Evolutionary conservation across 129 eudicot genomes (phyloP), one percentile per base, ranked within the genome.

Genomic region (Chrysanthemum makinoi): DNA sequence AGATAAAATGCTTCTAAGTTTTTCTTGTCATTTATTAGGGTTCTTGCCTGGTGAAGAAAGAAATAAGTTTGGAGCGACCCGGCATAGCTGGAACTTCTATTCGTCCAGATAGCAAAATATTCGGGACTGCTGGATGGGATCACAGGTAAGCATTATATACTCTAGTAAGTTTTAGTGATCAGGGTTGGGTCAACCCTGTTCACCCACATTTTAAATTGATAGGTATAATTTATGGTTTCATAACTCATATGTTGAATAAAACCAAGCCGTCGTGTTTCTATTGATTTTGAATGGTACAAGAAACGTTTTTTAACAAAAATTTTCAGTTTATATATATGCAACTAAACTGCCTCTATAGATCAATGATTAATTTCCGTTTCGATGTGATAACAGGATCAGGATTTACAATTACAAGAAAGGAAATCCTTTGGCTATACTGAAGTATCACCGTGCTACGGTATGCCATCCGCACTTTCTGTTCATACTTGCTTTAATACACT

Each of bases 121-220:
- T 77, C 20, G 98, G 87, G 49, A 83, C 95, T 28, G 95, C 91
- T 78, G 98, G 98, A 47, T 93, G 98, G 98, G 96, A 93, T 80
- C 96, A 86, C 72, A 73, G 96, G 91, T 89, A 70, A 65, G 77
- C 75, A 52, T 19, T 20, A 47, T 5, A 20, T 9, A 30, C 35
- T 30, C 6, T 30, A 6, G 66, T 1, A 16, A 58, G 0, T 15
- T 46, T 44, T 58, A 24, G n/a, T 51, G 30, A 72, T 16, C 46
- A 39, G 46, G 46, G 46, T 39, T 39, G 10, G 46, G 10, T 39
- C 46, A 7, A 39, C 57, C 10, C 64, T 28, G 13, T 15, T 19
- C 18, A 19, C 46, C 10, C 12, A 43, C 48, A 44, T 46, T 26
- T 54, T 9, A 18, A 52, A 65, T 47, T 24, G 11, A 22, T 63